phyloP scores from a whole-genome alignment of 768 basidiomycete genomes.

The Pisolithus sp. region DNA sequence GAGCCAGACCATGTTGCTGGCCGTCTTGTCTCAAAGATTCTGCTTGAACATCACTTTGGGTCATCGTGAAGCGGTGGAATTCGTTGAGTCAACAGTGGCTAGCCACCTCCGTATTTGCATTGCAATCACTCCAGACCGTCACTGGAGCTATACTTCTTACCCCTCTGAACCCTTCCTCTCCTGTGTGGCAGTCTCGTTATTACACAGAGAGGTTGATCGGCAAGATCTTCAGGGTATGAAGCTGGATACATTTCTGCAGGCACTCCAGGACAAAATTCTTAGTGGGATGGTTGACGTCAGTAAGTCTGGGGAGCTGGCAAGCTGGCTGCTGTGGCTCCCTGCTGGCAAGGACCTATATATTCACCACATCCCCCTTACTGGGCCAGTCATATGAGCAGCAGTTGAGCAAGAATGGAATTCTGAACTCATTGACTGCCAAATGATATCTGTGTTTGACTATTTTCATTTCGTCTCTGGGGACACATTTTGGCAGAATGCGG shows the following conservation, averaged over 20 bases:
- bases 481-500: background rate
- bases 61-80: background rate
- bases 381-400: too few relatives aligned
- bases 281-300: slow-evolving; percentile 7
- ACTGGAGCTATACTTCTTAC: slow-evolving; percentile 1
- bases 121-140: background rate
- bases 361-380: background rate
- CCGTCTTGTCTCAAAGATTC: slow-evolving; percentile 3
- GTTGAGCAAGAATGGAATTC: background rate
- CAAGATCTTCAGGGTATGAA: too few relatives aligned
- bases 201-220: background rate
- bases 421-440: slow-evolving; percentile 2
- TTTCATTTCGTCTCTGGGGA: slow-evolving; percentile 4
- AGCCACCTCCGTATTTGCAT: slow-evolving; percentile 3
- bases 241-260: background rate
- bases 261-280: background rate
- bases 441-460: background rate
- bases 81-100: background rate
- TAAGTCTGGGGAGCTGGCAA: slow-evolving; percentile 6
- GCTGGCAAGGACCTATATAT: slow-evolving; percentile 8
- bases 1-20: background rate
- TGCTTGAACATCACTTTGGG: slow-evolving; percentile 1
- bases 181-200: background rate
- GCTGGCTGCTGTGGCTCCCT: slow-evolving; percentile 6
- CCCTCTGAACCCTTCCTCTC: slow-evolving; percentile 5